Evolutionary conservation across 2,329 filamentous ascomycete genomes (phyloP).

Genomic region (Diaporthe longicolla): DNA sequence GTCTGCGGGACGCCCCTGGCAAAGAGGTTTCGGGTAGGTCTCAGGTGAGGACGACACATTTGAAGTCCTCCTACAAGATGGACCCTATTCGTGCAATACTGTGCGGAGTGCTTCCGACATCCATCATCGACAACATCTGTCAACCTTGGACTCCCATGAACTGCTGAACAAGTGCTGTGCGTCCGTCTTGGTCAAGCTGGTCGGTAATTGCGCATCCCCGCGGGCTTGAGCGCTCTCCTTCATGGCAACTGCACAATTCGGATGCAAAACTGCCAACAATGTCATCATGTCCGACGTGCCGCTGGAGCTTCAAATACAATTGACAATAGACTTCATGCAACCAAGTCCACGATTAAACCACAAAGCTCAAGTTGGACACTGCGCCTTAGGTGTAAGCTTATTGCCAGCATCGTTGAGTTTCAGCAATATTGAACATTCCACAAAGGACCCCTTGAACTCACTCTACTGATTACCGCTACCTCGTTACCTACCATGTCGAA

Average conservation of each 20-base stretch:
- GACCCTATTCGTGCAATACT: neutral
- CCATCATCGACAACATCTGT: neutral
- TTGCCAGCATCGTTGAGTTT: neutral
- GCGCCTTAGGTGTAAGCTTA: neutral
- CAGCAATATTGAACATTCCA: neutral
- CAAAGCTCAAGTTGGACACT: neutral
- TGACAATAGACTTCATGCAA: neutral
- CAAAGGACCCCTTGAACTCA: neutral
- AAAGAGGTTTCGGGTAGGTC: slow-evolving; percentile 28
- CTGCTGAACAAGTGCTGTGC: neutral
- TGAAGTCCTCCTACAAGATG: neutral
- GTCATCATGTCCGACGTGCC: neutral
- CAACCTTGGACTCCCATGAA: neutral
- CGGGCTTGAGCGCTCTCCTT: neutral
- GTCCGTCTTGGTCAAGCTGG: too few species aligned
- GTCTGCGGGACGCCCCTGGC: slow-evolving; percentile 24
- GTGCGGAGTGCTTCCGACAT: neutral
- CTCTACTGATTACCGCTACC: neutral
- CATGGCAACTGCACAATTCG: neutral
- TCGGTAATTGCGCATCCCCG: neutral
- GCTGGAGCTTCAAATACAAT: neutral
- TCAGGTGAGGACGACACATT: slow-evolving; percentile 16
- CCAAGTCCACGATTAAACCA: neutral
- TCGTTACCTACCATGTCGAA: neutral
- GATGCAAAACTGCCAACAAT: neutral